Evolutionary conservation across 495 filamentous ascomycete genomes (phyloP).

Genomic region (Neurospora sp.): DNA sequence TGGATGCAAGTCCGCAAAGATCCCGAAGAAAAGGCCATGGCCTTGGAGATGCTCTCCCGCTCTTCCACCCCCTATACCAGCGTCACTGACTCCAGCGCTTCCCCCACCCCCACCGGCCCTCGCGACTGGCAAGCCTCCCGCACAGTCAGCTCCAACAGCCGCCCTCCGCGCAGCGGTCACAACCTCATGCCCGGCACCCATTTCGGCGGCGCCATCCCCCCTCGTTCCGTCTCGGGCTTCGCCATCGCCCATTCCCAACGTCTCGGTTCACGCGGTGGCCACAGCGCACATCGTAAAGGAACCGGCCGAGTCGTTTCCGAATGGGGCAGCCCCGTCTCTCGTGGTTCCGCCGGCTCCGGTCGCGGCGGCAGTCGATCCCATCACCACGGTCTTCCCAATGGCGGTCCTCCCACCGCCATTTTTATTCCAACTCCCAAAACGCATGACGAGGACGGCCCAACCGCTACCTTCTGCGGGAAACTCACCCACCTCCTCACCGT

Average conservation of each 20-base stretch:
- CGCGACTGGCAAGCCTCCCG: neutral
- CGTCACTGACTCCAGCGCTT: neutral
- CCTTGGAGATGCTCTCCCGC: neutral
- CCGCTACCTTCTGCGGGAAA: neutral
- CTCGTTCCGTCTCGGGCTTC: neutral
- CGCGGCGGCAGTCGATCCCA: neutral
- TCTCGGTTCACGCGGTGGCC: neutral
- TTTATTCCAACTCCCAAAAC: neutral
- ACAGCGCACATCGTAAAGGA: neutral
- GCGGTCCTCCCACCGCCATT: neutral
- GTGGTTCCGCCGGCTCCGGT: neutral
- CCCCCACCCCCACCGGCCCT: neutral
- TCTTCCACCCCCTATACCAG: neutral
- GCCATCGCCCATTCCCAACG: neutral
- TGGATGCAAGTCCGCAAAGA: conserved; percentile 16
- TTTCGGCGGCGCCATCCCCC: neutral
- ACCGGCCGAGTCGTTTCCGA: neutral
- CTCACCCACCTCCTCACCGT: neutral
- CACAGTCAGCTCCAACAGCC: neutral
- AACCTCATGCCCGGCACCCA: neutral
- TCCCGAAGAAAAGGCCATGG: conserved; percentile 6
- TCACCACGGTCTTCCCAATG: neutral
- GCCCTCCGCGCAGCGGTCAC: neutral
- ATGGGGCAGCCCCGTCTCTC: neutral
- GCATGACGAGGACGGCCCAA: neutral